phyloP scores from a whole-genome alignment of 208 protist genomes.

The Entamoeba moshkovskii region DNA sequence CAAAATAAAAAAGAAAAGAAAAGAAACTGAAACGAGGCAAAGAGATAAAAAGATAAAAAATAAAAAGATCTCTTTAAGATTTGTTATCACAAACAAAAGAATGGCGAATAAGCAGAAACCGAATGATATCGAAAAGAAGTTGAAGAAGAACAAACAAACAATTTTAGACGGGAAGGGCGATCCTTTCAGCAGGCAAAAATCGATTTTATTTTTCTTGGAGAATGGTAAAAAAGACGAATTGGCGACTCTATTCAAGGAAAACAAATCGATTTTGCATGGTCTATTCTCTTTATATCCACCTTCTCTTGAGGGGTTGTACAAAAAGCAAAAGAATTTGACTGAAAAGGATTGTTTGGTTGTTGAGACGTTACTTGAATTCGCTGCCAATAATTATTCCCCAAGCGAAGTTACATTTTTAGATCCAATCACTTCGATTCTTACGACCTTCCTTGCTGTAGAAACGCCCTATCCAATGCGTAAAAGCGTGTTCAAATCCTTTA shows the following conservation, averaged over 20 bases:
- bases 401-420: background rate
- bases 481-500: background rate
- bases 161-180: background rate
- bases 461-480: background rate
- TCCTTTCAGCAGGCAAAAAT: background rate
- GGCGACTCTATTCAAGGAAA: background rate
- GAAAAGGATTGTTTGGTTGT: background rate
- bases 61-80: no score
- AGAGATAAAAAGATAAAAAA: no score
- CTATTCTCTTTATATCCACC: background rate
- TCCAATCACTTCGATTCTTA: background rate
- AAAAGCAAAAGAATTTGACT: background rate
- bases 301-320: background rate
- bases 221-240: background rate
- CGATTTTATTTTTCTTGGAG: background rate
- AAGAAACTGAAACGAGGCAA: no score
- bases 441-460: background rate
- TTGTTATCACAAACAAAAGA: no score
- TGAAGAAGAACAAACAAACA: background rate
- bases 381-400: background rate
- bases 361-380: background rate
- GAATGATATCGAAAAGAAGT: background rate
- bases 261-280: background rate
- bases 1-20: no score
- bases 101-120: background rate